phyloP scores from a whole-genome alignment of 2,329 filamentous ascomycete species.

The Penicillium sclerotiorum region DNA sequence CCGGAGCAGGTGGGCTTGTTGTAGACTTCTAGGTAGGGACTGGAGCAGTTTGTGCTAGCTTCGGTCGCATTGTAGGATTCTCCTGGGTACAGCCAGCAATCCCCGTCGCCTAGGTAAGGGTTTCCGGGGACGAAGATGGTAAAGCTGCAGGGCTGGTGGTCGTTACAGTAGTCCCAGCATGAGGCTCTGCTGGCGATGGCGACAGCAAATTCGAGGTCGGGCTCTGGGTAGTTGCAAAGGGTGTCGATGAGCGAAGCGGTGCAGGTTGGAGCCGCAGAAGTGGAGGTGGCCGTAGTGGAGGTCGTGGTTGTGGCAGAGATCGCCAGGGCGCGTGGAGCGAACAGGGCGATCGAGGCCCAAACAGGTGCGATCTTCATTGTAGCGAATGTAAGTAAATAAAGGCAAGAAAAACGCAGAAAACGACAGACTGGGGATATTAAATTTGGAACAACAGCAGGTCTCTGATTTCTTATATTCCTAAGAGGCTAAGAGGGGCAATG shows the following conservation, averaged over 20 bases:
- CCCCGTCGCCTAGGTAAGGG: conserved; percentile 30
- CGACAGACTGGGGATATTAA: too few species aligned
- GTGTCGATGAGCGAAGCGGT: conserved; percentile 28
- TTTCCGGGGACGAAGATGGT: conserved; percentile 33
- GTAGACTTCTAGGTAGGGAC: conserved; percentile 25
- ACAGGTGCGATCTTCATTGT: conserved; percentile 28
- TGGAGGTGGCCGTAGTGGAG: conserved; percentile 18
- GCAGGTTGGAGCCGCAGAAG: conserved; percentile 27
- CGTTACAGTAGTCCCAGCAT: conserved; percentile 36
- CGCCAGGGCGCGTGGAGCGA: conserved; percentile 18
- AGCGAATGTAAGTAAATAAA: conserved; percentile 15
- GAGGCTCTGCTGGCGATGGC: conserved; percentile 21
- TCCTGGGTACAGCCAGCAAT: conserved; percentile 35
- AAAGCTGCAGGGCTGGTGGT: conserved; percentile 34
- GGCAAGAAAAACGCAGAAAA: too few species aligned
- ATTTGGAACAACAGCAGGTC: too few species aligned
- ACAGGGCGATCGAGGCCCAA: conserved; percentile 24
- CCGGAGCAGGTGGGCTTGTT: conserved; percentile 25
- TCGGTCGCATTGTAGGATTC: conserved; percentile 27
- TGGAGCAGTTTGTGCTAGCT: conserved; percentile 23
- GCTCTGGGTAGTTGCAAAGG: conserved; percentile 31
- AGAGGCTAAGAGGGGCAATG: too few species aligned
- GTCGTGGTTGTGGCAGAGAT: conserved; percentile 13
- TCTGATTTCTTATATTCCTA: too few species aligned
- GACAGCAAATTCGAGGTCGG: conserved; percentile 24